phyloP scores from a whole-genome alignment of 1,284 basidiomycete species.

The Fomitopsis palustris region DNA sequence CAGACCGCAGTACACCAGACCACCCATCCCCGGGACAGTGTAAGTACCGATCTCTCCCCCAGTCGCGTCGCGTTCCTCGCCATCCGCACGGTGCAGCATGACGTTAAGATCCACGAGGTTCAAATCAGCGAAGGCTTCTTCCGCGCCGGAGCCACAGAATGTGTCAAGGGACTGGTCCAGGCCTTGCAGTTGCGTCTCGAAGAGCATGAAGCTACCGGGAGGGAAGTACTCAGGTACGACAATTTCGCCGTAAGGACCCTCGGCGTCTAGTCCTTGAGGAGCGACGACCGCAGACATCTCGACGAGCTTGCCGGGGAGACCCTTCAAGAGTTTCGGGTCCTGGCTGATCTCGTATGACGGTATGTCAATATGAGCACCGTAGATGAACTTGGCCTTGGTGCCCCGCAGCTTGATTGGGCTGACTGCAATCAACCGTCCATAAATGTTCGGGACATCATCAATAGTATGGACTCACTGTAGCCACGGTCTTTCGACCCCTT shows the following conservation, averaged over 20 bases:
- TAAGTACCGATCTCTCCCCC: slow-evolving; percentile 72
- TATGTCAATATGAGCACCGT: slow-evolving; percentile 75
- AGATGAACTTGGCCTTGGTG: slow-evolving; percentile 76
- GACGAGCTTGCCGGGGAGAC: slow-evolving; percentile 71
- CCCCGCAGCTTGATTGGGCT: slow-evolving; percentile 80
- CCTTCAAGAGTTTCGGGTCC: slow-evolving; percentile 58
- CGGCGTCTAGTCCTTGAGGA: slow-evolving; percentile 56
- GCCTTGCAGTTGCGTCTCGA: slow-evolving; percentile 77
- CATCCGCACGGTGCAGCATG: slow-evolving; percentile 79
- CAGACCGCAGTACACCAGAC: slow-evolving; percentile 84
- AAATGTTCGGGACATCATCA: slow-evolving; percentile 1
- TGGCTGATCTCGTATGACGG: slow-evolving; percentile 56
- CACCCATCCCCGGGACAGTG: slow-evolving; percentile 69
- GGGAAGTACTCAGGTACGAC: slow-evolving; percentile 84
- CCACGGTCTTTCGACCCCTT: slow-evolving; percentile 80
- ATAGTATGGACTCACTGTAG: slow-evolving; percentile 44
- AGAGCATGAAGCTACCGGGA: slow-evolving; percentile 89
- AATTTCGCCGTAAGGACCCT: slow-evolving; percentile 76
- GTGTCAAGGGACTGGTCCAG: slow-evolving; percentile 64
- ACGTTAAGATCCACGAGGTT: slow-evolving; percentile 87
- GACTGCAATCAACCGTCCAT: slow-evolving; percentile 44
- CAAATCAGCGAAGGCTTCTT: slow-evolving; percentile 72
- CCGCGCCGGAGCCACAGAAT: slow-evolving; percentile 66
- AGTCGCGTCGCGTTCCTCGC: slow-evolving; percentile 88
- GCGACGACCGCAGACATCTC: slow-evolving; percentile 55